Base-by-base conservation (phyloP, 2,329 filamentous ascomycete species). In the Aureobasidium sp. region DNA sequence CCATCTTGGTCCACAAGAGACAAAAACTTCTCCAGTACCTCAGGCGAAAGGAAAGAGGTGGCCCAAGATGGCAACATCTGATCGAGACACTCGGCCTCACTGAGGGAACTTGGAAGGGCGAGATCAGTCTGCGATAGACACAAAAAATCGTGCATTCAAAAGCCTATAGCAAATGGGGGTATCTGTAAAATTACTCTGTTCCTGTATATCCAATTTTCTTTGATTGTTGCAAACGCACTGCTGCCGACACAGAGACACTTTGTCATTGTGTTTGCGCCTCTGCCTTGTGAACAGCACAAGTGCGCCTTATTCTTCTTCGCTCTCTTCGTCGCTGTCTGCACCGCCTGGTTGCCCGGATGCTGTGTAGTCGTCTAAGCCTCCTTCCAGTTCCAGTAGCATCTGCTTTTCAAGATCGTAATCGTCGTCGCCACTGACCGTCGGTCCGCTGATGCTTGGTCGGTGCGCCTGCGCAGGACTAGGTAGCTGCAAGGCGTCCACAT, bases 21-120 rank as follows among this genome's bases (percentile, higher is more conserved):
- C 93, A 97, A 77, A 96, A 90, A 80, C 77, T 96, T 66, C 76
- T 99, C 71, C 84, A 83, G 68, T 99, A 99, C 76, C 80, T 99
- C 80, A 83, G 91, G 76, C 83, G 81, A 68, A 96, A 92, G 79
- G 95, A 99, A 77, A 85, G 91, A 66, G 94, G 94, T 63, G 92
- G 94, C 59, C 87, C 90, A 62, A 83, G 95, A 73, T 99, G 92
- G 90, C 86, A 88, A 74, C 83, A 96, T 75, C 80, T 97, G 79
- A 82, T 97, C 66, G 80, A 89, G 75, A 93, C 84, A 64, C 79
- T 99, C 65, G 94, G 95, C 15, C 76, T 99, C 75, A 90, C 87
- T 15, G 90, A 92, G 55, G 91, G 90, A 42, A 91, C 89, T 57
- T 97, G 91, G 88, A 89, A 91, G 80, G 88, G 86, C 53, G 91